Base-by-base conservation (phyloP, 768 basidiomycete genomes). In the Suillus subluteus region DNA sequence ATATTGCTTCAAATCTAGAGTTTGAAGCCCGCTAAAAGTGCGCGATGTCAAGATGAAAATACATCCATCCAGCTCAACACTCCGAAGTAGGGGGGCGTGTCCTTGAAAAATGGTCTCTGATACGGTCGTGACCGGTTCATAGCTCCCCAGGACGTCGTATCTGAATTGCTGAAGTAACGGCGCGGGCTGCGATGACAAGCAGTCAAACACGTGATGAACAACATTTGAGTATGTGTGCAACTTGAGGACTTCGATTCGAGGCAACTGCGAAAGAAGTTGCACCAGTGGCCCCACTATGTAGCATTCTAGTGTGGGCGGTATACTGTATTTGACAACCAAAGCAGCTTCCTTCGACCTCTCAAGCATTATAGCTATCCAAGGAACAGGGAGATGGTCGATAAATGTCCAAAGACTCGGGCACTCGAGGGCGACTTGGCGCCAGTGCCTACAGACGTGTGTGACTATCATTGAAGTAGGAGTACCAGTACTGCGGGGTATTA, bases 371-470 rank as follows among this genome's bases (percentile, higher is more conserved):
- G 78, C 73, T 23, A 77, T 77, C 81, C 82, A 82, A 43, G 66
- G 69, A 11, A 74, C 75, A 43, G 74, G 75, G 12, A 68, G 69
- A 48, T 81, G 79, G 0, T 5, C 7, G 50, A 91, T 78, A 30
- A 65, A 74, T 18, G 84, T 84, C 89, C 37, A 37, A 37, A 37
- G 37, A 37, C 37, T 37, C 9, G 37, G 9, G 37, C 37, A 37
- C 37, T 37, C 37, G 37, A 37, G 37, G 37, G 37, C 89, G 3
- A 82, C 68, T 44, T 75, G 77, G 62, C 88, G 85, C 88, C 89
- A 90, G 65, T 37, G 37, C 32, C 70, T 77, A 73, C 88, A 90
- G 12, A 89, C 83, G 69, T 88, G 88, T 16, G 87, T 88, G 16
- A 83, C 86, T 68, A 87, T 76, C 37, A 87, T 76, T 70, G 69